Percentiles rank a stretch among this genome's conserved stretches.
These are phyloP conservation scores for Solanum appendiculatum DNA, from an alignment of 257 asterid genomes.

Conservation along the genomic window DNA sequence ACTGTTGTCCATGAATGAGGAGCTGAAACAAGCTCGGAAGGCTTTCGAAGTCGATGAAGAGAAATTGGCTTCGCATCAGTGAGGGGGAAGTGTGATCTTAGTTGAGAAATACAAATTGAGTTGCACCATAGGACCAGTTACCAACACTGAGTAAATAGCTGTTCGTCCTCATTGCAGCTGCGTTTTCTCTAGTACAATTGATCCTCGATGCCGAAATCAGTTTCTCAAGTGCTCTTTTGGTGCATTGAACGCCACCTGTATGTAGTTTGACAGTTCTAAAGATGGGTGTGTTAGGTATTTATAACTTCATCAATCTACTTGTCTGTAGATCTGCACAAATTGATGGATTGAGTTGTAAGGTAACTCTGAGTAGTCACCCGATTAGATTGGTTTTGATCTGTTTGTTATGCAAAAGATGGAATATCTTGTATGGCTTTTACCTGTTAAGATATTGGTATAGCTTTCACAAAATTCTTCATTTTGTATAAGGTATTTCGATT, in stretches of 20 bases:
- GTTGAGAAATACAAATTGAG: background rate
- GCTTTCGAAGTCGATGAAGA: constrained; percentile 82
- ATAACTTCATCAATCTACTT: background rate
- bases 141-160: background rate
- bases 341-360: background rate
- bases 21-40: constrained; percentile 84
- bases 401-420: background rate
- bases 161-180: background rate
- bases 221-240: background rate
- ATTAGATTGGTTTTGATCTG: background rate
- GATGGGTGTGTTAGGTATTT: background rate
- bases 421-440: background rate
- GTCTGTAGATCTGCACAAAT: background rate
- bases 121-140: background rate
- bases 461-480: background rate
- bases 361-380: background rate
- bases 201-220: background rate
- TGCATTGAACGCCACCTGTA: background rate
- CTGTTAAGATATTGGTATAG: background rate
- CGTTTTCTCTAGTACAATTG: background rate
- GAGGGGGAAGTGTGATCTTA: background rate
- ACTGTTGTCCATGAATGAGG: constrained; percentile 80
- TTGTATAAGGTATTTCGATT: background rate
- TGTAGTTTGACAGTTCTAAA: background rate
- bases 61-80: constrained; percentile 58